Conservation (phyloP, 805 yeast genomes). For the Saturnispora sanitii region DNA sequence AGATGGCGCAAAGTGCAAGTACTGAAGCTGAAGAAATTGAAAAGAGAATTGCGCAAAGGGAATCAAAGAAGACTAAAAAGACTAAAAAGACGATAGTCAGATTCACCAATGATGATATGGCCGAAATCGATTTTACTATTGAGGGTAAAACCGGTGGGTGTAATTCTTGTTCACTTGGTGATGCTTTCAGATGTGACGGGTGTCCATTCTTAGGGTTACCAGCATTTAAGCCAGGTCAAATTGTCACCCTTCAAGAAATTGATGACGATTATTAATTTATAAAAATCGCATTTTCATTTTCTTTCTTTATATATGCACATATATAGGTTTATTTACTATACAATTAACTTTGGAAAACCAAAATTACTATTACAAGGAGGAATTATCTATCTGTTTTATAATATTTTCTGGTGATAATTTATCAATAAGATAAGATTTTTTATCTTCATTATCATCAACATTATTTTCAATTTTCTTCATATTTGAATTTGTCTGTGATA, state of each 20-base stretch:
- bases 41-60: slow-evolving; percentile 30
- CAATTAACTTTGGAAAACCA: not conserved
- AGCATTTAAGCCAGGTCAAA: slow-evolving; percentile 96
- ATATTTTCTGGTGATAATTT: slow-evolving; percentile 5
- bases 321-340: slow-evolving; percentile 2
- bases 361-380: too few species aligned
- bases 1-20: slow-evolving; percentile 42
- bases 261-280: slow-evolving; percentile 57
- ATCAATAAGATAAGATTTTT: not conserved
- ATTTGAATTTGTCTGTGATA: not conserved
- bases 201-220: slow-evolving; percentile 97
- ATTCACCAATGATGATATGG: slow-evolving; percentile 57
- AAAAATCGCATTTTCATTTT: not conserved
- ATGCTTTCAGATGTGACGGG: slow-evolving; percentile 96
- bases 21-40: slow-evolving; percentile 47
- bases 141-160: slow-evolving; percentile 97
- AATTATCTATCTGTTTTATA: not conserved
- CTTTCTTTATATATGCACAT: too few species aligned
- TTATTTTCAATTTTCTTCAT: not conserved
- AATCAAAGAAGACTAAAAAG: slow-evolving; percentile 14
- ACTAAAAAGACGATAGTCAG: slow-evolving; percentile 29
- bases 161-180: slow-evolving; percentile 95
- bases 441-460: not conserved
- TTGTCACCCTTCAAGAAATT: slow-evolving; percentile 61
- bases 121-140: slow-evolving; percentile 92